Evolutionary conservation across 148 eudicot genomes (phyloP), one percentile per base, ranked within the genome.

Genomic region (Heliosperma pusillum): DNA sequence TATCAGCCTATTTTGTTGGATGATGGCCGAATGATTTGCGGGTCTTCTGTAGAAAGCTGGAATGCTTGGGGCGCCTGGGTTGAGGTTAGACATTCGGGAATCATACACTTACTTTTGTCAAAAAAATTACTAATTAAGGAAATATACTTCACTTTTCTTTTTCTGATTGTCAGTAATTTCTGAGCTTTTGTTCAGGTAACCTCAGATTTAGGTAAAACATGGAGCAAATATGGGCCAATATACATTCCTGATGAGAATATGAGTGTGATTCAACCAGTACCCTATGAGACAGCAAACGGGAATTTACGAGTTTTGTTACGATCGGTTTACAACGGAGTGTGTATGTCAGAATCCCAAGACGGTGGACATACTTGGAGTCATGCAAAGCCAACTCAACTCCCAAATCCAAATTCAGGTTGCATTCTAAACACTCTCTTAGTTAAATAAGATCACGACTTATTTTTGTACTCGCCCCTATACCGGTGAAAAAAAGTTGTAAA

Each of bases 1-100:
- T 65, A 58, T 47, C 86, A 94, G 97, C 98, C 98, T 73, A 78
- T 95, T 77, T 66, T 95, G 82, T 84, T 95, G 68, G 91, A 74
- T 63, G 84, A 90, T 69, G 97, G 92, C 53, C 80, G 78, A 84
- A 81, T 95, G 87, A 88, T 95, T 1, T 92, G 98, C 75, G 97
- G 98, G 66, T 95, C 98, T 20, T 95, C 98, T 72, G 92, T 92
- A 2, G 98, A 95, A 82, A 95, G 98, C 85, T 95, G 98, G 98
- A 95, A 95, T 79, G 88, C 98, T 66, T 95, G 98, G 98, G 97
- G 98, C 1, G 86, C 98, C 62, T 95, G 97, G 98, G 85, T 90
- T 65, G 97, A 95, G 96, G 98, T 94, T 63, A 26, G 44, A 21
- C 66, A 69, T 53, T 42, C 5, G 45, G 47, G 53, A 27, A 70